Conservation (phyloP, 257 asterid species). For the Solanum bulbocastanum region DNA sequence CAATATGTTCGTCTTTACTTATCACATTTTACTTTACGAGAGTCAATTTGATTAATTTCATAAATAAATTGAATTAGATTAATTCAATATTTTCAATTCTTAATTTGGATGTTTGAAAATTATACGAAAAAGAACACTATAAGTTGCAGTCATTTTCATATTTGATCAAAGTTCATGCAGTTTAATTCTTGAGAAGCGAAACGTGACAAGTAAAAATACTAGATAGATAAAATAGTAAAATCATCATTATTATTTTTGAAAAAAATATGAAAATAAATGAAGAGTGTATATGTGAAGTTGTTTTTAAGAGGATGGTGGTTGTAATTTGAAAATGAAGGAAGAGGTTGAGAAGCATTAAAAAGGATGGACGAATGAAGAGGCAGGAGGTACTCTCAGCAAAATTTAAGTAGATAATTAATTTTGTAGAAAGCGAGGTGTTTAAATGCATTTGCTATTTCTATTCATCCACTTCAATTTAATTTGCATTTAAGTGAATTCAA, state of each 20-base stretch:
- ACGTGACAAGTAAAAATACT: no score
- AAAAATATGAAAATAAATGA: background rate
- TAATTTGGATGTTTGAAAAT: background rate
- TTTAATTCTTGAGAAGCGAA: no score
- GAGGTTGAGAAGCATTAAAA: conserved; percentile 18
- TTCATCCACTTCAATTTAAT: conserved; percentile 15
- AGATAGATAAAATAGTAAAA: no score
- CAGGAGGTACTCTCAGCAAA: conserved; percentile 2
- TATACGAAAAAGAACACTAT: no score
- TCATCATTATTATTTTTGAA: background rate
- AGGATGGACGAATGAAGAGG: background rate
- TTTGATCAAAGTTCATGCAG: background rate
- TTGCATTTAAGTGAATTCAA: conserved; percentile 30
- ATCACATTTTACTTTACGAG: background rate
- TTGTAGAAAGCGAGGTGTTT: conserved; percentile 31
- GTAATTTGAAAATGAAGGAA: conserved; percentile 18
- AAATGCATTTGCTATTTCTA: background rate
- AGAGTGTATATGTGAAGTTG: background rate
- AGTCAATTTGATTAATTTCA: no score
- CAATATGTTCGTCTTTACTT: background rate
- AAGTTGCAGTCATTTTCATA: background rate
- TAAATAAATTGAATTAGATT: no score
- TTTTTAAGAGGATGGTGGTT: background rate
- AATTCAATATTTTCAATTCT: no score
- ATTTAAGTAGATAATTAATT: conserved; percentile 3